These are phyloP conservation scores for Amylostereum areolatum DNA, from an alignment of 1,284 basidiomycete species.

Conservation along the genomic window DNA sequence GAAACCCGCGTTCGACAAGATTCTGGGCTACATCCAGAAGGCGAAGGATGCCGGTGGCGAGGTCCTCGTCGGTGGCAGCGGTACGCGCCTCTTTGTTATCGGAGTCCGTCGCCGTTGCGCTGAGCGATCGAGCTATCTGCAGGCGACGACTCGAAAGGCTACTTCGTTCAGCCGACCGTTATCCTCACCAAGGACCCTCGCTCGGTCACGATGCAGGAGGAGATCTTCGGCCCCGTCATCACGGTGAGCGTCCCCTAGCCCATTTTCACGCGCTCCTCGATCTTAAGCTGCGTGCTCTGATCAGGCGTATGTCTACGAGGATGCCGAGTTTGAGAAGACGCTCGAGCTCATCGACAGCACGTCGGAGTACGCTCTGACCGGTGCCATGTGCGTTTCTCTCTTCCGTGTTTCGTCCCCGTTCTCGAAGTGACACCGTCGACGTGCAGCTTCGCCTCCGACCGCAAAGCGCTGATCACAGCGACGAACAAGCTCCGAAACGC, in stretches of 20 bases:
- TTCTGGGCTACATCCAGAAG: slow-evolving; percentile 79
- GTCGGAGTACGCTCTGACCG: slow-evolving; percentile 88
- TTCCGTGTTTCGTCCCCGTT: not conserved
- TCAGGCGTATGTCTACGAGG: slow-evolving; percentile 83
- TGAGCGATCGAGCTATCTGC: slow-evolving; percentile 4
- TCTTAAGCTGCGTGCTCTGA: not conserved
- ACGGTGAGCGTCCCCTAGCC: slow-evolving; percentile 61
- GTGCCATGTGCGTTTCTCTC: slow-evolving; percentile 63
- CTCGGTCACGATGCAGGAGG: slow-evolving; percentile 89
- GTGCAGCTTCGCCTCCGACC: slow-evolving; percentile 76
- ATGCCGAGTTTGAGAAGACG: slow-evolving; percentile 80
- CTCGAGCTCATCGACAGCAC: slow-evolving; percentile 85
- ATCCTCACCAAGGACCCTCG: slow-evolving; percentile 92
- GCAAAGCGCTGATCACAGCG: slow-evolving; percentile 69
- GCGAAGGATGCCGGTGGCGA: slow-evolving; percentile 88
- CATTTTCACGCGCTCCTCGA: too few species aligned
- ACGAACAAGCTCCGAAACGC: slow-evolving; percentile 80
- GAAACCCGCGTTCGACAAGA: slow-evolving; percentile 84
- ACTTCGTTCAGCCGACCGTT: slow-evolving; percentile 92
- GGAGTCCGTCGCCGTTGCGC: not conserved
- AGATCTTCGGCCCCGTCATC: slow-evolving; percentile 96
- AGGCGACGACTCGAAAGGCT: slow-evolving; percentile 90
- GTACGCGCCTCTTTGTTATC: slow-evolving; percentile 30
- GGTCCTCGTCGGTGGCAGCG: slow-evolving; percentile 80
- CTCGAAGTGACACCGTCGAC: slow-evolving; percentile 1